These are phyloP conservation scores for Diaporthe sp. DNA, from an alignment of 2,329 filamentous ascomycete species.

Conservation along the genomic window DNA sequence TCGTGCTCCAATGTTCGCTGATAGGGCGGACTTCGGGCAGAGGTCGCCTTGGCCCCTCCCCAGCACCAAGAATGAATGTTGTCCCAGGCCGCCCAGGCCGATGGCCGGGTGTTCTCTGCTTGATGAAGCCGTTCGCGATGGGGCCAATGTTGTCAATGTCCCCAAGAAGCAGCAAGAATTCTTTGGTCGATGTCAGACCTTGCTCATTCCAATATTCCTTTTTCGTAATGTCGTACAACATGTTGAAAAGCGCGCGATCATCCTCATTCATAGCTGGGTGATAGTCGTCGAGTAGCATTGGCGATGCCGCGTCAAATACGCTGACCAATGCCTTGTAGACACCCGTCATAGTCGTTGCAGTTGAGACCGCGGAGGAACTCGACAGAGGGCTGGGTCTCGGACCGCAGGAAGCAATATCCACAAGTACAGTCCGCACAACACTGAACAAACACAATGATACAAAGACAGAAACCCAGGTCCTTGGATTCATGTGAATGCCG, in stretches of 20 bases:
- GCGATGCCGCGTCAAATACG: conserved; percentile 60
- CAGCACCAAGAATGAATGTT: conserved; percentile 50
- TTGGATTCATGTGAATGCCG: conserved; percentile 55
- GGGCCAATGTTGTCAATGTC: conserved; percentile 56
- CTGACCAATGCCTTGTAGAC: conserved; percentile 67
- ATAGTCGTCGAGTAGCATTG: conserved; percentile 61
- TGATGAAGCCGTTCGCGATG: conserved; percentile 58
- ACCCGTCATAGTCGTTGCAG: conserved; percentile 58
- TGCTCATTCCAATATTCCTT: conserved; percentile 62
- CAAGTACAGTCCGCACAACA: conserved; percentile 65
- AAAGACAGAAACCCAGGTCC: conserved; percentile 66
- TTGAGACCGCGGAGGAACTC: conserved; percentile 32
- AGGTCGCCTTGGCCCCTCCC: conserved; percentile 54
- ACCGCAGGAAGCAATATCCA: conserved; percentile 57
- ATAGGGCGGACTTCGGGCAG: conserved; percentile 56
- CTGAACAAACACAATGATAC: conserved; percentile 72
- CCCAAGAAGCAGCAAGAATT: conserved; percentile 66
- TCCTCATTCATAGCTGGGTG: conserved; percentile 58
- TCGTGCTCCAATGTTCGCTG: conserved; percentile 54
- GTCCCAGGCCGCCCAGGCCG: conserved; percentile 51
- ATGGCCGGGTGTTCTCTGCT: conserved; percentile 52
- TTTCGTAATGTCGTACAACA: conserved; percentile 61
- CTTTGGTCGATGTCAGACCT: conserved; percentile 61
- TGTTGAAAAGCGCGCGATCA: conserved; percentile 60
- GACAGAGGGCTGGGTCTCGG: conserved; percentile 41